Conservation (phyloP, 305 asterid species). For the Andrographis paniculata region DNA sequence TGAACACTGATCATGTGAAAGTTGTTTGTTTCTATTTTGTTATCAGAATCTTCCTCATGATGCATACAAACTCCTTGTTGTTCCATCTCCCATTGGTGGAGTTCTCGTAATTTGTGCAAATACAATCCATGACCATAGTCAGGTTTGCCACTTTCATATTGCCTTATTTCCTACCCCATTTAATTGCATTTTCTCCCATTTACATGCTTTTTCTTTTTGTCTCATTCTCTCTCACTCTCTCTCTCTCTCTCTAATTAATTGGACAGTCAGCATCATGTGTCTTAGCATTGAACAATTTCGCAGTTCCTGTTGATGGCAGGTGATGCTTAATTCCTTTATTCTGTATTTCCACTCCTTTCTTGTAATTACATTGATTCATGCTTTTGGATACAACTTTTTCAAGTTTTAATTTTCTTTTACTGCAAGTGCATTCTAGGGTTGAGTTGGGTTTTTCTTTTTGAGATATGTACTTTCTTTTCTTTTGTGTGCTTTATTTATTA, state of each 20-base stretch:
- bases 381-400: background rate
- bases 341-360: constrained; percentile 16
- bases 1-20: constrained; percentile 6
- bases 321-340: constrained; percentile 24
- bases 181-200: constrained; percentile 6
- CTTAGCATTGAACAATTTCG: constrained; percentile 80
- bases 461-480: background rate
- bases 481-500: constrained; percentile 2
- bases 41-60: constrained; percentile 90
- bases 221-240: constrained; percentile 19
- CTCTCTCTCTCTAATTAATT: constrained; percentile 22
- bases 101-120: constrained; percentile 91
- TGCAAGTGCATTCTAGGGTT: background rate
- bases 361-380: constrained; percentile 4
- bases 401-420: no score
- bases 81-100: constrained; percentile 98
- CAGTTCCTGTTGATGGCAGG: constrained; percentile 70
- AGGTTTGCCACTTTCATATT: constrained; percentile 44
- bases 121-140: constrained; percentile 93
- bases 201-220: constrained; percentile 17
- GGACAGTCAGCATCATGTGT: constrained; percentile 80
- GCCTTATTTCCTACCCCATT: constrained; percentile 13
- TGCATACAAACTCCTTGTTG: constrained; percentile 97
- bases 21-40: constrained; percentile 18
- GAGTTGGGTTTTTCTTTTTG: background rate